A percentile compares a stretch with the other conserved stretches of the same genome.
phyloP scores from a whole-genome alignment of 2,329 filamentous ascomycete genomes.

The Pseudopithomyces chartarum region DNA sequence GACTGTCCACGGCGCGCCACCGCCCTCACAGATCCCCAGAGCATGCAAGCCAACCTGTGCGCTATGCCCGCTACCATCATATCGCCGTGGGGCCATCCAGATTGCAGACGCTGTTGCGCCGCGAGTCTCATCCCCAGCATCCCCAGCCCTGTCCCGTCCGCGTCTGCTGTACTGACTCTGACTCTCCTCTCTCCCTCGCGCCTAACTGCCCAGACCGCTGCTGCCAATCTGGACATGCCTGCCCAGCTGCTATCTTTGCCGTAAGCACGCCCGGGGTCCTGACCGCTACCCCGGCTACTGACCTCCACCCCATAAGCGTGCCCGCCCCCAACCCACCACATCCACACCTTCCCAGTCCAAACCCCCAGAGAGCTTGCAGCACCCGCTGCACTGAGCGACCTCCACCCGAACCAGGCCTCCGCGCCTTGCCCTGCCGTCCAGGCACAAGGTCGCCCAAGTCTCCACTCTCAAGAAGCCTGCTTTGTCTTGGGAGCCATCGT shows the following conservation, averaged over 20 bases:
- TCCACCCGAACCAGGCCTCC: constrained; percentile 5
- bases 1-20: not conserved
- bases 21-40: not conserved
- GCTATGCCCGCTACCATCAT: too few relatives aligned
- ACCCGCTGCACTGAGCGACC: constrained; percentile 21
- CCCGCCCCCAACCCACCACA: constrained; percentile 12
- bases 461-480: too few relatives aligned
- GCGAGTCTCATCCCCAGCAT: too few relatives aligned
- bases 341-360: constrained; percentile 9
- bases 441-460: too few relatives aligned
- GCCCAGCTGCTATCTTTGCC: constrained; percentile 7
- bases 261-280: constrained; percentile 9
- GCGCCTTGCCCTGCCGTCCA: not conserved
- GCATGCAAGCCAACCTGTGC: not conserved
- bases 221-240: constrained; percentile 11
- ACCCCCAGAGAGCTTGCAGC: constrained; percentile 23
- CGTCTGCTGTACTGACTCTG: too few relatives aligned
- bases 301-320: constrained; percentile 11
- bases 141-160: too few relatives aligned
- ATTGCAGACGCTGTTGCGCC: too few relatives aligned
- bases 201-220: not conserved
- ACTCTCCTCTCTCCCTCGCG: too few relatives aligned
- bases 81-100: too few relatives aligned
- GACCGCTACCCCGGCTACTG: constrained; percentile 1
- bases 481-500: too few relatives aligned